phyloP scores from a whole-genome alignment of 768 basidiomycete species.

The Clitopilus passeckerianus region DNA sequence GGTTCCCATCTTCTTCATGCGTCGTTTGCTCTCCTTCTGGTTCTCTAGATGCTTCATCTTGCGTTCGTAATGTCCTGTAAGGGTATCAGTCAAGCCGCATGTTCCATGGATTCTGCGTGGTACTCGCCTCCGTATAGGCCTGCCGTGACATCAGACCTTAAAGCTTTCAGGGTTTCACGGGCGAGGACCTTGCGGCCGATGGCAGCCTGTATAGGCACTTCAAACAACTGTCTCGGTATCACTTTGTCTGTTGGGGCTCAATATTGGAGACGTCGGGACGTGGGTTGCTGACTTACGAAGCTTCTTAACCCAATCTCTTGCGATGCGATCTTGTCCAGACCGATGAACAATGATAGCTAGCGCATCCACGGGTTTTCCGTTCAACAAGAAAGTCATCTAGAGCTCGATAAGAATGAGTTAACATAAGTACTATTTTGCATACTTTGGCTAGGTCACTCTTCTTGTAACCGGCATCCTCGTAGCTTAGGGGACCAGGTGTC shows the following conservation, averaged over 20 bases:
- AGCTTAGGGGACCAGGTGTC: slow-evolving; percentile 43
- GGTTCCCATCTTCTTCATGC: slow-evolving; percentile 83
- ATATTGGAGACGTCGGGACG: neutral
- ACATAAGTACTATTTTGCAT: slow-evolving; percentile 3
- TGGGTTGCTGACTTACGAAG: slow-evolving; percentile 56
- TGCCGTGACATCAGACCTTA: slow-evolving; percentile 90
- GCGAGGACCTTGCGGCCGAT: slow-evolving; percentile 86
- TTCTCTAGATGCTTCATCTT: slow-evolving; percentile 86
- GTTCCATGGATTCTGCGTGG: too few relatives aligned
- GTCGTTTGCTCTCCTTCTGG: slow-evolving; percentile 90
- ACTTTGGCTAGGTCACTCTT: slow-evolving; percentile 83
- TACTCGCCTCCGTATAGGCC: slow-evolving; percentile 80
- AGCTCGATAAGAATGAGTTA: slow-evolving; percentile 77
- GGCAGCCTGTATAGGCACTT: slow-evolving; percentile 93
- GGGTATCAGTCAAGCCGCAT: neutral
- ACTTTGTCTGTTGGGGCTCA: slow-evolving; percentile 61
- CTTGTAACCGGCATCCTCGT: slow-evolving; percentile 91
- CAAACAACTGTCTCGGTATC: slow-evolving; percentile 88
- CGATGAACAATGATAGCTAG: slow-evolving; percentile 89
- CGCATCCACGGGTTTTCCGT: slow-evolving; percentile 87
- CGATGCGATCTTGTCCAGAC: slow-evolving; percentile 70
- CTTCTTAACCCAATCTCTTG: slow-evolving; percentile 85
- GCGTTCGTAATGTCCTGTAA: slow-evolving; percentile 80
- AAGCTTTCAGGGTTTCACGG: slow-evolving; percentile 80
- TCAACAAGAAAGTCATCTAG: slow-evolving; percentile 89